Evolutionary conservation across 106 monocot species (phyloP).

Genomic region (Hemerocallis citrina): DNA sequence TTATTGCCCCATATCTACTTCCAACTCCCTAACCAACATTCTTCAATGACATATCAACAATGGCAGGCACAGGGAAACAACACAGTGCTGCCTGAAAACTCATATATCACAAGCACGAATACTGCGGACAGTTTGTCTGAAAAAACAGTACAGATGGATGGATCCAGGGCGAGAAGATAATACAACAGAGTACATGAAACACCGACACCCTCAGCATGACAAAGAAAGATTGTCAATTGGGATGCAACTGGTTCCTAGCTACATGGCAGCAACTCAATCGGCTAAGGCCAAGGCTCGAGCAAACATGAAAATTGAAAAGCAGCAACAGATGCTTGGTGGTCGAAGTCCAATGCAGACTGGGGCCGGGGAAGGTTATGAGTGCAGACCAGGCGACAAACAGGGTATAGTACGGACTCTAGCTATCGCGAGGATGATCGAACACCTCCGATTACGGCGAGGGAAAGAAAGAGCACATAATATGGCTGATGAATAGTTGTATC

Average conservation of each 20-base stretch:
- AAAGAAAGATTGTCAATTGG: no score
- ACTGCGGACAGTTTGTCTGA: neutral
- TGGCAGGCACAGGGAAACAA: neutral
- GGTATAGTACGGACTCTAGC: slow-evolving; percentile 10
- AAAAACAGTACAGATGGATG: slow-evolving; percentile 3
- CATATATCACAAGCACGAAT: neutral
- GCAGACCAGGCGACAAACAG: neutral
- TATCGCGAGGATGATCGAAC: neutral
- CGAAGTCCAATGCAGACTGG: neutral
- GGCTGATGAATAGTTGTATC: no score
- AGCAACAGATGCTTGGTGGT: no score
- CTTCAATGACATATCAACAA: slow-evolving; percentile 8
- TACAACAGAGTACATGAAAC: neutral
- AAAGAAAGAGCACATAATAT: slow-evolving; percentile 5
- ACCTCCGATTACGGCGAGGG: neutral
- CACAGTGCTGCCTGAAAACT: neutral
- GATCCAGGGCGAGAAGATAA: neutral
- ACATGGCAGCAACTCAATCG: slow-evolving; percentile 5
- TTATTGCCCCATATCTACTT: no score
- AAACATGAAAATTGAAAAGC: neutral
- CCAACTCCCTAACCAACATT: no score
- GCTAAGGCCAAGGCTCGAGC: slow-evolving; percentile 3
- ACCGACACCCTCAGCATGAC: neutral
- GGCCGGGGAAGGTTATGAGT: neutral
- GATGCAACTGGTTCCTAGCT: neutral